Evolutionary conservation across 2,329 filamentous ascomycete species (phyloP), one percentile per base, ranked within the genome.

Genomic region (Colletotrichum shisoi): DNA sequence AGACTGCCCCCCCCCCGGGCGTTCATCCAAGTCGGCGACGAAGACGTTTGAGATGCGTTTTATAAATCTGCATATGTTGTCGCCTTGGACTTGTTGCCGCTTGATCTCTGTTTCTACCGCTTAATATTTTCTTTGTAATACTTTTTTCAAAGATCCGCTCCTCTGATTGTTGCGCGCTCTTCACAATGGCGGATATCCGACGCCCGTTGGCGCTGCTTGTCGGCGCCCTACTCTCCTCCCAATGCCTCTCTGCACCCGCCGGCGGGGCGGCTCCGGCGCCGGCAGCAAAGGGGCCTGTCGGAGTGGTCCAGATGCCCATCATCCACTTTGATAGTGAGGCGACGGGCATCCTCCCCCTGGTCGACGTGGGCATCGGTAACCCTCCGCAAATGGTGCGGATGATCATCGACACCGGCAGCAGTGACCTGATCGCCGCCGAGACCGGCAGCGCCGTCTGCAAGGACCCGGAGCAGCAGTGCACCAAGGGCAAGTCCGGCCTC

Each of bases 341-440:
- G 7, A 54, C 52, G 5, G 52, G 52, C 19, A n/a, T 42, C 19
- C 9, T 54, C 15, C 52, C 52, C 15, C 52, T 54, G 12, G 52
- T 54, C 37, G 78, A 83, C 34, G 71, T 83, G 31, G 73, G 79
- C 56, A 72, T 86, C 53, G 84, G 84, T 11, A 82, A 76, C 15
- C 84, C 84, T 0, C 78, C 81, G 1, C 83, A 86, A 68, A 75
- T 73, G 6, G 62, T 85, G 48, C 80, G 79, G 53, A 72, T 86
- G 48, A 79, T 83, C n/a, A 71, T 86, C 27, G 84, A 86, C 70
- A 86, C 83, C 2, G 85, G 84, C 12, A 87, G 84, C 8, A 78
- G 81, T 11, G 85, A 87, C 66, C 76, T 85, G 89, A 54, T 54
- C 19, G 52, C 52, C 13, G 52, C 52, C 7, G 37, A 42, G 19